These are phyloP conservation scores for Phytopythium boreale DNA, from an alignment of 352 stramenopile genomes.

Conservation along the genomic window DNA sequence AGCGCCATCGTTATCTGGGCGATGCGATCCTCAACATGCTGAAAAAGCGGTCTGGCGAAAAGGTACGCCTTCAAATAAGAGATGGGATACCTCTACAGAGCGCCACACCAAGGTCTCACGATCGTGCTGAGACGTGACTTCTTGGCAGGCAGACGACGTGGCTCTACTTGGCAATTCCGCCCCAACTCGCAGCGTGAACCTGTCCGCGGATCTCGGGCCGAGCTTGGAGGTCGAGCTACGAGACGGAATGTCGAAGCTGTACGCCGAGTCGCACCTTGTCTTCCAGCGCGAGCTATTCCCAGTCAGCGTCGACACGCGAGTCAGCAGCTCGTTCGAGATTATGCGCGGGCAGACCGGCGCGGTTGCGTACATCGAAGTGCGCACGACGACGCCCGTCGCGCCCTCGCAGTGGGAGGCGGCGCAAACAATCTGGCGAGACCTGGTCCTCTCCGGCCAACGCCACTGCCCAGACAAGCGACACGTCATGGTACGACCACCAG, in stretches of 20 bases:
- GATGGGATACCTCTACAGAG: too few species aligned
- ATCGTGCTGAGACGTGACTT: neutral
- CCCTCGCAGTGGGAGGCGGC: conserved; percentile 7
- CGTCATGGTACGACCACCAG: conserved; percentile 13
- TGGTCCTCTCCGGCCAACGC: neutral
- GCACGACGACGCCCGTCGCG: conserved; percentile 17
- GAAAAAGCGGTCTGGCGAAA: neutral
- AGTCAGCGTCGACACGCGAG: neutral
- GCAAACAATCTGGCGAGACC: conserved; percentile 19
- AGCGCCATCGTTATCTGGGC: neutral
- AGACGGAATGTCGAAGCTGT: neutral
- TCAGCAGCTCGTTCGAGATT: neutral
- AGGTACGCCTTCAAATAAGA: neutral
- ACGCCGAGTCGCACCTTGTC: neutral
- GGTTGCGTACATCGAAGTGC: conserved; percentile 15
- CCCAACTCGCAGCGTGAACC: neutral
- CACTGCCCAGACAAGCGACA: conserved; percentile 7
- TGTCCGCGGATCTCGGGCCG: neutral
- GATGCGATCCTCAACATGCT: neutral
- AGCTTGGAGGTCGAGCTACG: neutral
- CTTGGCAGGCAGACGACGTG: neutral
- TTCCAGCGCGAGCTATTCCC: neutral
- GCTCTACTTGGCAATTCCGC: neutral
- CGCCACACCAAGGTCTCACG: neutral
- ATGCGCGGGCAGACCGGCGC: neutral